A percentile compares a stretch with the other conserved stretches of the same genome.
phyloP scores from a whole-genome alignment of 176 grass and related monocot species.

The Zea mays region Zm-B73-REFERENCE-NAM-5.0 NC_050097.1:59678501-59679000 shows the following conservation, averaged over 20 bases:
- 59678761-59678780: constrained; percentile 43
- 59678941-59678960: constrained; percentile 58
- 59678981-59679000: background rate
- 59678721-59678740: constrained; percentile 41
- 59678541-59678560: constrained; percentile 76
- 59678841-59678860: constrained; percentile 68
- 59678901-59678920: constrained; percentile 68
- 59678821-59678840: constrained; percentile 77
- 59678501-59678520: constrained; percentile 63
- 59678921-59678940: constrained; percentile 82
- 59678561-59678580: constrained; percentile 64
- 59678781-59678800: constrained; percentile 65
- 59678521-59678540: constrained; percentile 72
- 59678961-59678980: constrained; percentile 48
- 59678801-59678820: constrained; percentile 90
- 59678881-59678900: constrained; percentile 54
- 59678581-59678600: constrained; percentile 49
- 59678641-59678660: background rate
- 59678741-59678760: constrained; percentile 54
- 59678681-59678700: background rate
- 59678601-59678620: background rate
- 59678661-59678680: background rate
- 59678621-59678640: background rate
- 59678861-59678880: constrained; percentile 61
- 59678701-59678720: constrained; percentile 46